These are phyloP conservation scores for Lactarius sanguifluus DNA, from an alignment of 768 basidiomycete genomes.

Conservation along the genomic window DNA sequence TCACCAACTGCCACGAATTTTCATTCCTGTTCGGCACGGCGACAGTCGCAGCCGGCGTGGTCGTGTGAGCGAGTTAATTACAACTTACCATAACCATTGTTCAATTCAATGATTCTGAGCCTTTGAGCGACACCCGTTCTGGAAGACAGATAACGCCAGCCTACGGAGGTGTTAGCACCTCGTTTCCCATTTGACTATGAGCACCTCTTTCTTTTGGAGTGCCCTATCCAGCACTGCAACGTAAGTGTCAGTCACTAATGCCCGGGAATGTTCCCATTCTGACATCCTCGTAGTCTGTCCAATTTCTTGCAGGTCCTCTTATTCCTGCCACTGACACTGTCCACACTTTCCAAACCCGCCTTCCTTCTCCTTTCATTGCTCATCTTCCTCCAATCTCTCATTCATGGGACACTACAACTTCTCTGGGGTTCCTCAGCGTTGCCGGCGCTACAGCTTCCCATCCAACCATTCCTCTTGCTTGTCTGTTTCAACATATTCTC, in stretches of 20 bases:
- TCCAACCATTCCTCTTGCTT: slow-evolving; percentile 84
- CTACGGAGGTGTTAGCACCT: slow-evolving; percentile 1
- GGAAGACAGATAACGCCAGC: slow-evolving; percentile 1
- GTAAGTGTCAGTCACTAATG: slow-evolving; percentile 12
- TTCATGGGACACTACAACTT: slow-evolving; percentile 77
- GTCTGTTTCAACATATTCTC: slow-evolving; percentile 86
- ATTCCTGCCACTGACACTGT: slow-evolving; percentile 81
- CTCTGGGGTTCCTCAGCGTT: slow-evolving; percentile 70
- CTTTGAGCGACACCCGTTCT: not conserved
- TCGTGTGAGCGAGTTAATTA: not conserved
- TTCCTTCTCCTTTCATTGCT: slow-evolving; percentile 82
- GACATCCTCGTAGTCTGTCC: slow-evolving; percentile 50
- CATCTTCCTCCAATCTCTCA: slow-evolving; percentile 70
- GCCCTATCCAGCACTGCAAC: slow-evolving; percentile 61
- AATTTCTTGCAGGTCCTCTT: slow-evolving; percentile 80
- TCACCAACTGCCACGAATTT: not conserved
- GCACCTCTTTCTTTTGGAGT: slow-evolving; percentile 66
- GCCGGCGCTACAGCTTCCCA: slow-evolving; percentile 78
- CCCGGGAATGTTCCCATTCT: slow-evolving; percentile 17
- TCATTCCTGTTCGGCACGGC: not conserved
- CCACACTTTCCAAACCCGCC: slow-evolving; percentile 75
- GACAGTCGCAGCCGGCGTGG: not conserved
- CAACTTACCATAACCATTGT: not conserved
- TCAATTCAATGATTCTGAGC: not conserved
- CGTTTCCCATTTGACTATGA: slow-evolving; percentile 37